Evolutionary conservation across 192 early-diverging fungal species (phyloP).

Genomic region (Geranomyces variabilis): DNA sequence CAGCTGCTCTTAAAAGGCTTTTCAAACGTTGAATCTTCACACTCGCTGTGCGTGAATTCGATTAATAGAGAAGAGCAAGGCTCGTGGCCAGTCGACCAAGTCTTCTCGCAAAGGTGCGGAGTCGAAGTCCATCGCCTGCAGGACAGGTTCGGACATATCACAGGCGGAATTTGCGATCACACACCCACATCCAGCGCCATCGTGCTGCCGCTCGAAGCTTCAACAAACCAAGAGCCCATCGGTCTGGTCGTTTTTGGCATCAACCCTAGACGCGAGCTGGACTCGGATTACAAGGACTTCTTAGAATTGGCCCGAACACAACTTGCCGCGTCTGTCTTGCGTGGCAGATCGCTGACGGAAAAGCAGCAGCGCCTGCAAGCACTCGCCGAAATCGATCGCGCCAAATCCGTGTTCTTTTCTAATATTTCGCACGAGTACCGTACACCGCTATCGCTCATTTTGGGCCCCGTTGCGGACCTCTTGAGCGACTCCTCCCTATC

Average conservation of each 20-base stretch:
- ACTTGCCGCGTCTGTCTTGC: background rate
- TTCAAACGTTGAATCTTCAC: background rate
- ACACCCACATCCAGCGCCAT: background rate
- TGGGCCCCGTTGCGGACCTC: conserved; percentile 49
- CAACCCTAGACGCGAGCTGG: conserved; percentile 10
- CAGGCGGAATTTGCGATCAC: background rate
- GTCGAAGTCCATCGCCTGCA: background rate
- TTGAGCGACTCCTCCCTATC: conserved; percentile 32
- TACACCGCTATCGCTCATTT: conserved; percentile 53
- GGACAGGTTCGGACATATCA: background rate
- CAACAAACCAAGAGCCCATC: conserved; percentile 7
- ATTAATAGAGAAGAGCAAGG: background rate
- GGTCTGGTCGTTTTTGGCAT: conserved; percentile 12
- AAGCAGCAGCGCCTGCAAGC: background rate
- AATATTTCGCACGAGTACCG: conserved; percentile 46
- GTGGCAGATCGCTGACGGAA: background rate
- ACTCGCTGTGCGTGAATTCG: background rate
- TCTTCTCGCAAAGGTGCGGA: background rate
- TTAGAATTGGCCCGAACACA: conserved; percentile 11
- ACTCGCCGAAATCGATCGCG: conserved; percentile 13
- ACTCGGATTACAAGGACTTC: conserved; percentile 9
- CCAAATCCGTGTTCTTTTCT: background rate
- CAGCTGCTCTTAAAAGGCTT: background rate
- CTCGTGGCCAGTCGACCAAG: conserved; percentile 3
- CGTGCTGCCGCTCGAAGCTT: background rate